Evolutionary conservation across 768 basidiomycete genomes (phyloP).

Genomic region (Leccinum fibrillosum): DNA sequence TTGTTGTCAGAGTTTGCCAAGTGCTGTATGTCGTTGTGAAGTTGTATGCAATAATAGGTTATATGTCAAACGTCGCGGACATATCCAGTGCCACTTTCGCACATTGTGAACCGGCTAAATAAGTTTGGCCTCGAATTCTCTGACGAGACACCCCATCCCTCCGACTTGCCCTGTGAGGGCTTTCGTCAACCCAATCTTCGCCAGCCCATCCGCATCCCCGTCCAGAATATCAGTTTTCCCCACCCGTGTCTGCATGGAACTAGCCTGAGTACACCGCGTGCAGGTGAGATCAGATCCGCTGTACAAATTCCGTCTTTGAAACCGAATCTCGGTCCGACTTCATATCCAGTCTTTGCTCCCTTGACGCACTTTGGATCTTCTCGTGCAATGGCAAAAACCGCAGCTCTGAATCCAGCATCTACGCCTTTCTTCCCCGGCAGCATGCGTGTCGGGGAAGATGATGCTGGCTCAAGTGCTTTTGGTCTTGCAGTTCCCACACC

Average conservation of each 20-base stretch:
- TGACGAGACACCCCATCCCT: constrained; percentile 18
- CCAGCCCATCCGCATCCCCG: background rate
- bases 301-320: background rate
- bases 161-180: background rate
- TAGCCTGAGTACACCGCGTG: constrained; percentile 17
- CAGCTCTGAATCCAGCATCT: constrained; percentile 76
- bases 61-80: background rate
- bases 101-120: constrained; percentile 23
- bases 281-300: constrained; percentile 21
- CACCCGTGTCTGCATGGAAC: constrained; percentile 28
- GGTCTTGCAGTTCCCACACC: constrained; percentile 46
- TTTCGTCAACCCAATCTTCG: constrained; percentile 3
- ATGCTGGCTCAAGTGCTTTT: constrained; percentile 39
- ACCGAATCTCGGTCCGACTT: constrained; percentile 4
- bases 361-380: constrained; percentile 10
- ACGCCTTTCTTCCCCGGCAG: constrained; percentile 79
- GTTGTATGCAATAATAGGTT: background rate
- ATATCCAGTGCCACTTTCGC: constrained; percentile 21
- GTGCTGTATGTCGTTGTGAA: background rate
- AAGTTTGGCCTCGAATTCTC: constrained; percentile 8
- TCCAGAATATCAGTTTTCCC: background rate
- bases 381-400: constrained; percentile 67
- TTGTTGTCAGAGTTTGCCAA: background rate
- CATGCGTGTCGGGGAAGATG: constrained; percentile 55
- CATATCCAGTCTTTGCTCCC: constrained; percentile 24